Conservation (phyloP, 2,329 filamentous ascomycete species). For the Leptodontidium sp. region DNA sequence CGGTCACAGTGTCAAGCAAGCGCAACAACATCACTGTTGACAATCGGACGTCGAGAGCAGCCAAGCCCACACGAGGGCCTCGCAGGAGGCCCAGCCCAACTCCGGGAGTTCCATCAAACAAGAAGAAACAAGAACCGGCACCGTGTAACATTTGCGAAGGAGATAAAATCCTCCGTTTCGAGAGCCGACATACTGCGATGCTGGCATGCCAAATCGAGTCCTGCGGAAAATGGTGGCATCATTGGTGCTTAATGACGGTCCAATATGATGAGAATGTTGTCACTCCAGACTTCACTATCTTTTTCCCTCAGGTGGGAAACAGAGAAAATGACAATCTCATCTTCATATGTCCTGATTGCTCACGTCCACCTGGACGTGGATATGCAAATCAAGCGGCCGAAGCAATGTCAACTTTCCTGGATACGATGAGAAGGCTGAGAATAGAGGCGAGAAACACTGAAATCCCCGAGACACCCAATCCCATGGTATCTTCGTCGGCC, state of each 20-base stretch:
- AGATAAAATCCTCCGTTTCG: neutral
- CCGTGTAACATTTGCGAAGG: neutral
- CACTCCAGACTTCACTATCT: neutral
- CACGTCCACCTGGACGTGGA: neutral
- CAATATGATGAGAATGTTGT: neutral
- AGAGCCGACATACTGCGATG: neutral
- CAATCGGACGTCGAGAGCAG: neutral
- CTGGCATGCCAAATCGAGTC: neutral
- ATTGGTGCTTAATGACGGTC: neutral
- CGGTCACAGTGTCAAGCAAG: neutral
- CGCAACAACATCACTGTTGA: neutral
- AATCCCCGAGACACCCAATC: neutral
- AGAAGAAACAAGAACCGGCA: neutral
- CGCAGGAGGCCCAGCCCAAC: neutral
- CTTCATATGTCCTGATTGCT: neutral
- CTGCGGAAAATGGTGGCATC: neutral
- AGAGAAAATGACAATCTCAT: neutral
- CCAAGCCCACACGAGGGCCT: neutral
- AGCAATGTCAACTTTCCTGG: neutral
- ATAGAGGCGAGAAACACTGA: neutral
- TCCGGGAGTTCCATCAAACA: neutral
- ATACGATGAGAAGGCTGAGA: neutral
- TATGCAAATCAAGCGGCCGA: neutral
- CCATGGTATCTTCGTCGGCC: neutral
- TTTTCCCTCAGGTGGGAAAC: neutral